Conservation (phyloP, 305 asterid genomes). For the Fraxinus nigra region DNA sequence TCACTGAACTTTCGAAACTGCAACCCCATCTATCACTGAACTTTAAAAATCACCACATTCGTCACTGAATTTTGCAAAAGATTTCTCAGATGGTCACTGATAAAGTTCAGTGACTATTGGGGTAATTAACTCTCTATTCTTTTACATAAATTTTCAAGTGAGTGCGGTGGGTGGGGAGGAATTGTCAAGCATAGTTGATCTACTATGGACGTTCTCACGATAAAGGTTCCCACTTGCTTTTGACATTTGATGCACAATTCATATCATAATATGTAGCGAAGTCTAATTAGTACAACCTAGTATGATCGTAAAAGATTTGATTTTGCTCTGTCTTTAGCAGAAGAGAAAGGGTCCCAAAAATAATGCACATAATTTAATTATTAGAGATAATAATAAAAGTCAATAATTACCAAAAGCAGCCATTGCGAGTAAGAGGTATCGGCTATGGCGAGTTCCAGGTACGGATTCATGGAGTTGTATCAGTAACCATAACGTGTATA, state of each 20-base stretch:
- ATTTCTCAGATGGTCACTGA: too few species aligned
- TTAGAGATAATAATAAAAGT: not conserved
- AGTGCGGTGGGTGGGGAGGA: too few species aligned
- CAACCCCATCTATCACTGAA: too few species aligned
- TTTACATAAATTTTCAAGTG: not conserved
- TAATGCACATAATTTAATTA: not conserved
- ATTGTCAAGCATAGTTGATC: not conserved
- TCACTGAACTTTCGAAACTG: too few species aligned
- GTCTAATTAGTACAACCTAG: not conserved
- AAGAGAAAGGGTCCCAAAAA: not conserved
- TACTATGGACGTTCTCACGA: too few species aligned
- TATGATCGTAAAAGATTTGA: too few species aligned
- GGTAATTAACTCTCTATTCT: too few species aligned
- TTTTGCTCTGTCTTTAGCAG: not conserved
- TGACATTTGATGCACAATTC: too few species aligned
- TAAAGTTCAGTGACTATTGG: too few species aligned
- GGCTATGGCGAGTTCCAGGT: constrained; percentile 68
- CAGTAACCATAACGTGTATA: constrained; percentile 76
- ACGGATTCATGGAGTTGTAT: constrained; percentile 79
- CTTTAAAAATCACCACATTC: too few species aligned
- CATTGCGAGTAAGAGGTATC: constrained; percentile 70
- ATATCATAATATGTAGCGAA: not conserved
- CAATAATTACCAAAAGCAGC: constrained; percentile 68
- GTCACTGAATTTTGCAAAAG: too few species aligned
- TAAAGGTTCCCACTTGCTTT: too few species aligned